These are phyloP conservation scores for Gaertneriomyces sp. DNA, from an alignment of 192 early-diverging fungal species.

Conservation along the genomic window DNA sequence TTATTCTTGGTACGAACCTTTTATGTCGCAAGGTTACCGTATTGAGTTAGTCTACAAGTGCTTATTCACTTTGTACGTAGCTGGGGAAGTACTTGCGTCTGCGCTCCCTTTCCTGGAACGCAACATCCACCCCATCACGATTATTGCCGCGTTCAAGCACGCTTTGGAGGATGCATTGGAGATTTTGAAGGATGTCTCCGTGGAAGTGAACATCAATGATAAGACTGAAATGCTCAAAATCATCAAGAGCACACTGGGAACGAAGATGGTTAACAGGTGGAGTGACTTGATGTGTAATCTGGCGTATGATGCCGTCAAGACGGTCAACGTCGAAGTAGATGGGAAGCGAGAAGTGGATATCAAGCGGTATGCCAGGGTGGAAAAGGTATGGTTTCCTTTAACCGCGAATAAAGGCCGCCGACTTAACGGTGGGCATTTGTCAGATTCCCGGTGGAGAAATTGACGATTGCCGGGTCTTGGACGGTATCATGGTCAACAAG, in stretches of 20 bases:
- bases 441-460: conserved; percentile 97
- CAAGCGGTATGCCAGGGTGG: conserved; percentile 95
- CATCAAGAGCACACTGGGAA: conserved; percentile 91
- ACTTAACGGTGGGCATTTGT: background rate
- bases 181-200: conserved; percentile 80
- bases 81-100: conserved; percentile 92
- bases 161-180: conserved; percentile 89
- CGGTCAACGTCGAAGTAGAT: conserved; percentile 63
- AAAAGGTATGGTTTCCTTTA: conserved; percentile 65
- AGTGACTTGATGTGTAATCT: conserved; percentile 96
- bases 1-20: conserved; percentile 79
- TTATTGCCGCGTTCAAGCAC: conserved; percentile 88
- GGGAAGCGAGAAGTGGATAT: conserved; percentile 92
- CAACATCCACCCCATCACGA: conserved; percentile 97
- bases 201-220: conserved; percentile 78
- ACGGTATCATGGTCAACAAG: conserved; percentile 99
- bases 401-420: background rate
- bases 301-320: conserved; percentile 93
- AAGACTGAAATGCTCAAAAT: conserved; percentile 85
- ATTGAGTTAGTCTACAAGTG: background rate
- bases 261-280: conserved; percentile 96
- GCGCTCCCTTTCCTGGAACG: conserved; percentile 92
- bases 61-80: conserved; percentile 37
- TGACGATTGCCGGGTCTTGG: conserved; percentile 89
- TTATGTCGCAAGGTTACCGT: background rate